Conservation (phyloP, 441 rosid genomes). For the Pelargonium cotyledonis region DNA sequence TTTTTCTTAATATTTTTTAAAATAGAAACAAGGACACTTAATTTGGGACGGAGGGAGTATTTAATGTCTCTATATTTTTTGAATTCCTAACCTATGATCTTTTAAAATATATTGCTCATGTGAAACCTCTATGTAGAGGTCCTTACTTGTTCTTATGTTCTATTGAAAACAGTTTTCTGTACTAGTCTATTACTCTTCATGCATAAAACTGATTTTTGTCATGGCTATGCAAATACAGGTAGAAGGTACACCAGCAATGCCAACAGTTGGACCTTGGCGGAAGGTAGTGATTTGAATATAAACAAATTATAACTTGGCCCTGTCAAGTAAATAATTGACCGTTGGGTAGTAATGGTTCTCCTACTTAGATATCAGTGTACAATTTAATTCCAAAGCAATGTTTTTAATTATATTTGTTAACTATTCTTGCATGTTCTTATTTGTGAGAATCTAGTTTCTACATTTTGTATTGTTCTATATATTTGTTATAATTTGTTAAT, state of each 20-base stretch:
- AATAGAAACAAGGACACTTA: too few relatives aligned
- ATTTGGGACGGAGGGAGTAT: too few relatives aligned
- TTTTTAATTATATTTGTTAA: neutral
- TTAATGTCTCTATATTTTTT: too few relatives aligned
- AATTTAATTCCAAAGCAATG: neutral
- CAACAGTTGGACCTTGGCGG: neutral
- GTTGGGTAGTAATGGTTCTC: neutral
- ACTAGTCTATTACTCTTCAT: neutral
- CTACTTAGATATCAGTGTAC: neutral
- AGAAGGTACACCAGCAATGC: constrained; percentile 3
- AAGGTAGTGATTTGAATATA: neutral
- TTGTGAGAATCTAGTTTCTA: neutral
- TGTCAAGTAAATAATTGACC: neutral
- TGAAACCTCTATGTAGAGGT: neutral
- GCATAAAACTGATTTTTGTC: neutral
- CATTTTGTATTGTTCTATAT: neutral
- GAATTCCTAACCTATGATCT: neutral
- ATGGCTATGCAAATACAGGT: neutral
- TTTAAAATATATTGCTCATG: neutral
- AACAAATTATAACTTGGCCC: neutral
- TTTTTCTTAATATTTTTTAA: too few relatives aligned
- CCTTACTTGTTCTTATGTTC: neutral
- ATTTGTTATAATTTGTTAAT: constrained; percentile 1
- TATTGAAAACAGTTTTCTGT: neutral
- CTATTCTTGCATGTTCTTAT: neutral